Conservation (phyloP, 768 basidiomycete genomes). For the Holtermanniella nyarrowii region DNA sequence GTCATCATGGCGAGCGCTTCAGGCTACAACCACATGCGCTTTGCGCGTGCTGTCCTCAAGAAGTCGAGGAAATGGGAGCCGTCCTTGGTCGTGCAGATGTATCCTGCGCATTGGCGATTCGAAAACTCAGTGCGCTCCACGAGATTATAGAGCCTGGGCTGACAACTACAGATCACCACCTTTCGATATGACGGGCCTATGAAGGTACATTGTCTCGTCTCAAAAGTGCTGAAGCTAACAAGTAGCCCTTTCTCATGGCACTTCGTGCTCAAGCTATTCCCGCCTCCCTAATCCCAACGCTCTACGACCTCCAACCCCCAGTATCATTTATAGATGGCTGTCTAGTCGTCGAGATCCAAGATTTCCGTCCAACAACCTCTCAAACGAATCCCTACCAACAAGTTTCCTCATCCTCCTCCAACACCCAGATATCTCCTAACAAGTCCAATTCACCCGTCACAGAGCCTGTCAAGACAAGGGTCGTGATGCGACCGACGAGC, state of each 20-base stretch:
- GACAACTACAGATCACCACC: conserved; percentile 28
- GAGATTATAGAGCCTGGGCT: neutral
- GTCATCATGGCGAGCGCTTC: conserved; percentile 40
- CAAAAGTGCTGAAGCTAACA: neutral
- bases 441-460: neutral
- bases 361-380: conserved; percentile 28
- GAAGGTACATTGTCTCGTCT: conserved; percentile 25
- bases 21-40: conserved; percentile 42
- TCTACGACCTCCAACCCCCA: conserved; percentile 32
- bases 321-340: conserved; percentile 37
- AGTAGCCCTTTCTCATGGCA: conserved; percentile 42
- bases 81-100: conserved; percentile 42
- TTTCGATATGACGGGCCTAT: conserved; percentile 43
- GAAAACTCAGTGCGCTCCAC: conserved; percentile 38
- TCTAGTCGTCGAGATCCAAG: conserved; percentile 45
- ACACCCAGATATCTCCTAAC: neutral
- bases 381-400: neutral
- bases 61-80: conserved; percentile 41
- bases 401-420: neutral
- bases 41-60: conserved; percentile 42
- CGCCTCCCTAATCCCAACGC: conserved; percentile 37
- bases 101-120: conserved; percentile 42
- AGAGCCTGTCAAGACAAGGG: conserved; percentile 8
- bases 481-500: conserved; percentile 31
- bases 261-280: conserved; percentile 43